These are phyloP conservation scores for Fabrea salina DNA, from an alignment of 169 alveolate species.

Conservation along the genomic window DNA sequence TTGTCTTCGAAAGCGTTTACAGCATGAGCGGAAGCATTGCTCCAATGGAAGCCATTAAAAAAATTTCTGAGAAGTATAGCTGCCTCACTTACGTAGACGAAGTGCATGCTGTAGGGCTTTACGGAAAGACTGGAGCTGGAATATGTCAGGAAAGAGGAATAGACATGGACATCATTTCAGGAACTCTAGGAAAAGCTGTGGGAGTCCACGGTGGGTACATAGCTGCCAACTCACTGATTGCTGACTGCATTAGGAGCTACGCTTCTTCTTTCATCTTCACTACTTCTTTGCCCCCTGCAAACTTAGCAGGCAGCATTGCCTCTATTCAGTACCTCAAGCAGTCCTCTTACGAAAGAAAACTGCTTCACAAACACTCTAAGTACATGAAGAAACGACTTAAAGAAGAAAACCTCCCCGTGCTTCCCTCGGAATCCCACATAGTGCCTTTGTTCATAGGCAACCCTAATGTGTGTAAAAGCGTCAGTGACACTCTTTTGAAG, in stretches of 20 bases:
- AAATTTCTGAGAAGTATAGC: slow-evolving; percentile 77
- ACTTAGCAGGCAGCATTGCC: slow-evolving; percentile 76
- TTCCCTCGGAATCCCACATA: slow-evolving; percentile 75
- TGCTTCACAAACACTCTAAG: slow-evolving; percentile 57
- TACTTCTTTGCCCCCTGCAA: slow-evolving; percentile 86
- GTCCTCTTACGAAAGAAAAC: slow-evolving; percentile 57
- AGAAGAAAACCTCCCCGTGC: slow-evolving; percentile 63
- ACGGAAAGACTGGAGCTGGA: slow-evolving; percentile 87
- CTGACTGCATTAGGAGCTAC: slow-evolving; percentile 82
- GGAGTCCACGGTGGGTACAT: slow-evolving; percentile 90
- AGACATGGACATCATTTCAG: slow-evolving; percentile 75
- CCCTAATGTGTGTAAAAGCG: slow-evolving; percentile 72
- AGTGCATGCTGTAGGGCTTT: slow-evolving; percentile 90
- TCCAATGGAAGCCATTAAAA: slow-evolving; percentile 64
- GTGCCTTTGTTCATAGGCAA: slow-evolving; percentile 81
- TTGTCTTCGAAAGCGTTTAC: slow-evolving; percentile 87
- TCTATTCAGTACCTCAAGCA: slow-evolving; percentile 65
- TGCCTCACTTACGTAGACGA: slow-evolving; percentile 84
- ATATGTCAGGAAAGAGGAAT: slow-evolving; percentile 70
- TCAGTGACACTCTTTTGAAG: slow-evolving; percentile 66
- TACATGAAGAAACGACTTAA: slow-evolving; percentile 58
- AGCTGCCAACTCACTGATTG: slow-evolving; percentile 60
- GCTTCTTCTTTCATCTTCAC: slow-evolving; percentile 86
- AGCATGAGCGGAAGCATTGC: slow-evolving; percentile 85
- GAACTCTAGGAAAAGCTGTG: slow-evolving; percentile 87